Percentiles rank a stretch among this genome's conserved stretches.
Evolutionary conservation across 352 stramenopile genomes (phyloP).

Genomic region (Phytophthora parvispora): DNA sequence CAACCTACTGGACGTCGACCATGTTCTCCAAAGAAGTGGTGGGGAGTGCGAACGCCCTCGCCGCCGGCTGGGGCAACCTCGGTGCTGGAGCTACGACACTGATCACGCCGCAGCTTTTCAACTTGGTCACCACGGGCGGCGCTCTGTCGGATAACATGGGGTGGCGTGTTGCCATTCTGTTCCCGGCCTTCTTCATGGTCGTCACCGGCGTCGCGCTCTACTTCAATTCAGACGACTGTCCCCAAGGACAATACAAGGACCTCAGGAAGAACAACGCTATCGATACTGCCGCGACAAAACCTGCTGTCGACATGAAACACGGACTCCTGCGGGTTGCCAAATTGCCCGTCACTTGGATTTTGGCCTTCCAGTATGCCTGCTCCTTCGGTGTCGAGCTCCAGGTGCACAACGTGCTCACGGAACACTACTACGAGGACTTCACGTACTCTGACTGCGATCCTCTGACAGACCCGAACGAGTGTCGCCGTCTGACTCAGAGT

Average conservation of each 20-base stretch:
- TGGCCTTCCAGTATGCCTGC: constrained; percentile 92
- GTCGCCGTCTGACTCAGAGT: constrained; percentile 37
- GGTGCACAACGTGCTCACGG: constrained; percentile 94
- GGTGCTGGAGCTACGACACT: constrained; percentile 91
- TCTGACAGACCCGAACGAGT: constrained; percentile 34
- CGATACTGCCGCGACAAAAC: constrained; percentile 16
- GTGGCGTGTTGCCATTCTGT: constrained; percentile 92
- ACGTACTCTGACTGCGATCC: constrained; percentile 56
- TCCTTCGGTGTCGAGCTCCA: constrained; percentile 97
- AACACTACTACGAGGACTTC: constrained; percentile 94
- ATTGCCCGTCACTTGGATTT: constrained; percentile 89
- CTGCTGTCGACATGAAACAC: constrained; percentile 34
- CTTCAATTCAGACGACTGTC: constrained; percentile 91
- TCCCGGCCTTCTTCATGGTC: constrained; percentile 91
- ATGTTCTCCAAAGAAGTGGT: constrained; percentile 96
- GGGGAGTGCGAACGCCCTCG: constrained; percentile 94
- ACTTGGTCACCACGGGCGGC: constrained; percentile 76
- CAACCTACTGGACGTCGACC: constrained; percentile 93
- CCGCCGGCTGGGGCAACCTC: constrained; percentile 95
- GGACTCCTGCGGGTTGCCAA: constrained; percentile 53
- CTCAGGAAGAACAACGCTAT: constrained; percentile 46
- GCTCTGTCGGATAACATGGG: constrained; percentile 75
- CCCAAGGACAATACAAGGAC: constrained; percentile 93
- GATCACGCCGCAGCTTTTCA: constrained; percentile 92
- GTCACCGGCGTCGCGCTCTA: constrained; percentile 71